Conservation (phyloP, 768 basidiomycete species). For the Boletus speciosus region DNA sequence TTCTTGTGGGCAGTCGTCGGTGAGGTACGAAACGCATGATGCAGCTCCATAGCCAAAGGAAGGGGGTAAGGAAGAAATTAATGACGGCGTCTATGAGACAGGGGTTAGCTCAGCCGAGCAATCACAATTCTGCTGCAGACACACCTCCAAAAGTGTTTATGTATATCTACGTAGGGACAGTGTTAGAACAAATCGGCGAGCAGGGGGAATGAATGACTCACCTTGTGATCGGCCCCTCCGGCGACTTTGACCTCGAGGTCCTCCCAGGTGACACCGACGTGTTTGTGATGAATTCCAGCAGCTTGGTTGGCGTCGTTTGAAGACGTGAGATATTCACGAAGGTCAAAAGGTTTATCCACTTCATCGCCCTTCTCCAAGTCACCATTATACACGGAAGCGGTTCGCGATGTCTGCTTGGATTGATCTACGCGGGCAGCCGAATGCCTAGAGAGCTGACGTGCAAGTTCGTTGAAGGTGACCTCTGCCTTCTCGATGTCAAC, state of each 20-base stretch:
- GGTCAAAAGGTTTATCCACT: conserved; percentile 46
- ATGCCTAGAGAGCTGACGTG: conserved; percentile 33
- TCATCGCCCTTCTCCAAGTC: conserved; percentile 43
- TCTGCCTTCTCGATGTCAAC: conserved; percentile 52
- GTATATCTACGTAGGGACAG: conserved; percentile 37
- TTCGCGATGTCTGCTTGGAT: conserved; percentile 19
- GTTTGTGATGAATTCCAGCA: conserved; percentile 70
- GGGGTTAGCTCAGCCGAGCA: background rate
- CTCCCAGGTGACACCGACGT: conserved; percentile 75
- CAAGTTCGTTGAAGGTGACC: conserved; percentile 53
- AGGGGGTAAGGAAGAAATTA: conserved; percentile 50
- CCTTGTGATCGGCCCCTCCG: conserved; percentile 58
- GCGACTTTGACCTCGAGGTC: conserved; percentile 59
- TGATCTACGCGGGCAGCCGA: conserved; percentile 1
- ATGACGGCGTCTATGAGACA: conserved; percentile 44
- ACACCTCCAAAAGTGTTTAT: conserved; percentile 58
- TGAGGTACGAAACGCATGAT: conserved; percentile 39
- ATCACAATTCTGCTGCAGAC: conserved; percentile 16
- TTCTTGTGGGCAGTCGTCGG: conserved; percentile 39
- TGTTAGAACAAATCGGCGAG: background rate
- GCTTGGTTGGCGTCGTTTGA: conserved; percentile 62
- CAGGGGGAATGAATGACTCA: conserved; percentile 16
- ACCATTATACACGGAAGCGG: conserved; percentile 26
- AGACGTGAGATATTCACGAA: conserved; percentile 63
- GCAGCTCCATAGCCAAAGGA: conserved; percentile 46